These are phyloP conservation scores for Penicillium sp. DNA, from an alignment of 2,329 filamentous ascomycete species.

Conservation along the genomic window DNA sequence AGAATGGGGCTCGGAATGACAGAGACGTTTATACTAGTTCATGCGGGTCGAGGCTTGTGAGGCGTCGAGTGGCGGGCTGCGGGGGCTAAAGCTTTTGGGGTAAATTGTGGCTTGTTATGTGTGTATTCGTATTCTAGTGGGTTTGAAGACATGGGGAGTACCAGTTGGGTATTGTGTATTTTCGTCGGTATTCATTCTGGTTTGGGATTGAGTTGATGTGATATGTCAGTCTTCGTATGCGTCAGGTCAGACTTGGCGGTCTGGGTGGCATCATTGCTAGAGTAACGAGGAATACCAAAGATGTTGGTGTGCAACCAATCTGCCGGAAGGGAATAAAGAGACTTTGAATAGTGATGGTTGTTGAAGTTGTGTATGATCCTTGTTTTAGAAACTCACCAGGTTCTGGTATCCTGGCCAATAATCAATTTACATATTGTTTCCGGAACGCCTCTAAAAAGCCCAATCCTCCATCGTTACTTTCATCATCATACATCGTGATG, in stretches of 20 bases:
- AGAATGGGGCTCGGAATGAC: neutral
- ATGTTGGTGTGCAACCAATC: neutral
- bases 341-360: neutral
- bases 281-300: neutral
- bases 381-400: neutral
- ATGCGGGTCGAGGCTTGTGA: neutral
- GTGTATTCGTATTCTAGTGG: neutral
- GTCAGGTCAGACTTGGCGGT: neutral
- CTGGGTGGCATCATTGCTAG: neutral
- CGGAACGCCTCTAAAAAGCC: conserved; percentile 20
- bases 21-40: conserved; percentile 3
- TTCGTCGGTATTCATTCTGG: neutral
- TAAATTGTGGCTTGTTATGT: neutral
- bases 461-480: conserved; percentile 3
- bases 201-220: neutral
- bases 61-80: neutral
- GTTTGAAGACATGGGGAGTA: neutral
- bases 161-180: neutral
- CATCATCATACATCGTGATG: neutral
- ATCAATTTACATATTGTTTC: conserved; percentile 12
- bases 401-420: neutral
- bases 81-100: neutral
- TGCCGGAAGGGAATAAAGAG: too few relatives aligned
- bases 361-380: neutral
- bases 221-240: neutral